These are phyloP conservation scores for Diaporthe citriasiana DNA, from an alignment of 2,329 filamentous ascomycete species.

Conservation along the genomic window DNA sequence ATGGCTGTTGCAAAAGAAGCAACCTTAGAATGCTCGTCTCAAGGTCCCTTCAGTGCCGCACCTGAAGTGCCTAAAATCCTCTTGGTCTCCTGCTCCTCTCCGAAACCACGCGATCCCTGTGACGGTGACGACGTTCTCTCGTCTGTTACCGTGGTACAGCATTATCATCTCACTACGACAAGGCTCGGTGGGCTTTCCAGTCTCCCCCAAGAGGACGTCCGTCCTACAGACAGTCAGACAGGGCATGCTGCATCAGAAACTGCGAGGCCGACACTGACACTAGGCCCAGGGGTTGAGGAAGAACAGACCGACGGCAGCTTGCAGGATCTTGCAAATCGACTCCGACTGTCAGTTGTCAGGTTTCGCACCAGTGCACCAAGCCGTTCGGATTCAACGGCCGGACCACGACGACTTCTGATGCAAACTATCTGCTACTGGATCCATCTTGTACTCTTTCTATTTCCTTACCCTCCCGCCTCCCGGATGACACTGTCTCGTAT, in stretches of 20 bases:
- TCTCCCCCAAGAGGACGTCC: not conserved
- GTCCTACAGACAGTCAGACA: slow-evolving; percentile 37
- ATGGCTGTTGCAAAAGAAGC: not conserved
- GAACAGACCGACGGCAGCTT: slow-evolving; percentile 33
- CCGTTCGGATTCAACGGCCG: slow-evolving; percentile 28
- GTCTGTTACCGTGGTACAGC: slow-evolving; percentile 9
- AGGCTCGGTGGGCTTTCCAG: not conserved
- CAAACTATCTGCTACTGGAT: not conserved
- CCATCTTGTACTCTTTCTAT: not conserved
- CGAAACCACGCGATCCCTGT: not conserved
- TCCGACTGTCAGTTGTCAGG: slow-evolving; percentile 39
- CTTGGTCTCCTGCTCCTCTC: not conserved
- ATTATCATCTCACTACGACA: not conserved
- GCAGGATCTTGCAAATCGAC: slow-evolving; percentile 41
- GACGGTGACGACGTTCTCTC: not conserved
- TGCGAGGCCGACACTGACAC: not conserved
- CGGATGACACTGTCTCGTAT: slow-evolving; percentile 19
- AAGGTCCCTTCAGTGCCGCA: not conserved
- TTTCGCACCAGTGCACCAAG: slow-evolving; percentile 28
- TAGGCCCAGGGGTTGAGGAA: slow-evolving; percentile 6
- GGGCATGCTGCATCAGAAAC: not conserved
- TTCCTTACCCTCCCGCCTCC: not conserved
- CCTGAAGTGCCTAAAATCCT: not conserved
- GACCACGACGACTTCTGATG: not conserved
- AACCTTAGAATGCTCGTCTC: too few relatives aligned